Base-by-base conservation (phyloP, 2,329 filamentous ascomycete genomes). In the Curvularia verruculosa region DNA sequence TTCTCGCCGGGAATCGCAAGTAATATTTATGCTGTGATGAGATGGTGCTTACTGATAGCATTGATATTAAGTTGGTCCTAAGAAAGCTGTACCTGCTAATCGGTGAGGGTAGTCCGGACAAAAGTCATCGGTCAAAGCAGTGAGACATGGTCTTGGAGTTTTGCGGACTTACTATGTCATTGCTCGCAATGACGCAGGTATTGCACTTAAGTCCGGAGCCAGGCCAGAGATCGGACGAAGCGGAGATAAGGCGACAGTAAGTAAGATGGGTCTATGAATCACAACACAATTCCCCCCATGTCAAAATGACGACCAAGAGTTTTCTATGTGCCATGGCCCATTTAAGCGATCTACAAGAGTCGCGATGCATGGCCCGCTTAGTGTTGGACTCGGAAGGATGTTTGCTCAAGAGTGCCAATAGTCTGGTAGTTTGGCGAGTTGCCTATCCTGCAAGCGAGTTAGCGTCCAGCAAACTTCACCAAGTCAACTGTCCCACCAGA, bases 381-480 rank as follows among this genome's bases (percentile, higher is more conserved):
- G 39, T 15, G 29, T 29, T 18, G 9, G 39, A 21, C 24, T n/a
- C 26, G 12, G 4, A 31, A 40, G 18, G 13, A 31, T n/a, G 40
- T 10, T 28, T n/a, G 31, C 45, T 43, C n/a, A 12, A 24, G 8
- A 29, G 52, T 49, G 19, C 10, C 23, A 39, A 36, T 19, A 29
- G 10, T 13, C 9, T 29, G 6, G 12, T 6, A 41, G 39, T 37
- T n/a, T 28, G 8, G 29, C 39, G 29, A n/a, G 24, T 31, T 36
- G 34, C 34, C 34, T 18, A 49, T 41, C 46, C 46, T 29, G 23
- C 31, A 52, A 56, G 44, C 54, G 40, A 28, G 23, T 48, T 52
- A 56, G 49, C 54, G 54, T 44, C 54, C 39, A 23, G 31, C 52
- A 63, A 52, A 63, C 56, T 50, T 56, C 49, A 53, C 40, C 2